phyloP scores from a whole-genome alignment of 495 filamentous ascomycete species.

The Hypoxylon subgilvum region DNA sequence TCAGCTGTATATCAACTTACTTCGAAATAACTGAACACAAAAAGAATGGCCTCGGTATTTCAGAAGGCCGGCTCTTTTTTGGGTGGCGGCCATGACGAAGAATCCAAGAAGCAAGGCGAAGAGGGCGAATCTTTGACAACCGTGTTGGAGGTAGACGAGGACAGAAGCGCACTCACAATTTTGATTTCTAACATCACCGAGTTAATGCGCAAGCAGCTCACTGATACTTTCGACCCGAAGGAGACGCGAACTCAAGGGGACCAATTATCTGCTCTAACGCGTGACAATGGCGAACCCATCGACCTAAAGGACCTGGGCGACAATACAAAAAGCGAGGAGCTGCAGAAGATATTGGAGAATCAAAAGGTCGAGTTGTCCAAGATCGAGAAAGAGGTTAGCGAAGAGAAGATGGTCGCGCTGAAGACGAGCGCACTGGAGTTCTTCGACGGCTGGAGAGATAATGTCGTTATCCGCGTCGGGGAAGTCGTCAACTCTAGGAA shows the following conservation, averaged over 20 bases:
- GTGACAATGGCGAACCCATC: conserved; percentile 30
- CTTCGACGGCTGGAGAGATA: conserved; percentile 70
- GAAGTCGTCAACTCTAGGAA: conserved; percentile 67
- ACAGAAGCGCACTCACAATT: conserved; percentile 42
- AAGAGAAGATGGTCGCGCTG: conserved; percentile 46
- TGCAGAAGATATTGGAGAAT: conserved; percentile 39
- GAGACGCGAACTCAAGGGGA: conserved; percentile 27
- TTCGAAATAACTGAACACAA: neutral
- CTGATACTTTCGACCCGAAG: conserved; percentile 47
- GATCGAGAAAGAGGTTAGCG: conserved; percentile 46
- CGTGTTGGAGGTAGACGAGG: conserved; percentile 42
- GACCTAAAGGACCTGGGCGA: conserved; percentile 13
- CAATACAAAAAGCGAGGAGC: conserved; percentile 18
- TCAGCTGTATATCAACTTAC: no score
- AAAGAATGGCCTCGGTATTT: conserved; percentile 32
- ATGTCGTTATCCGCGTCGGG: conserved; percentile 66
- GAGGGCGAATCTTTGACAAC: conserved; percentile 38
- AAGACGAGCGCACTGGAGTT: conserved; percentile 49
- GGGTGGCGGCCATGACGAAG: conserved; percentile 12
- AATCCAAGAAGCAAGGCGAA: conserved; percentile 22
- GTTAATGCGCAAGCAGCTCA: conserved; percentile 47
- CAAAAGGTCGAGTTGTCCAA: conserved; percentile 35
- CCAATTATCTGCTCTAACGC: conserved; percentile 13
- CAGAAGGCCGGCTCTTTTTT: conserved; percentile 32
- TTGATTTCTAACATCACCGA: conserved; percentile 50